A percentile compares a stretch with the other conserved stretches of the same genome.
Evolutionary conservation across 768 basidiomycete species (phyloP).

Genomic region (Mycena indigotica): DNA sequence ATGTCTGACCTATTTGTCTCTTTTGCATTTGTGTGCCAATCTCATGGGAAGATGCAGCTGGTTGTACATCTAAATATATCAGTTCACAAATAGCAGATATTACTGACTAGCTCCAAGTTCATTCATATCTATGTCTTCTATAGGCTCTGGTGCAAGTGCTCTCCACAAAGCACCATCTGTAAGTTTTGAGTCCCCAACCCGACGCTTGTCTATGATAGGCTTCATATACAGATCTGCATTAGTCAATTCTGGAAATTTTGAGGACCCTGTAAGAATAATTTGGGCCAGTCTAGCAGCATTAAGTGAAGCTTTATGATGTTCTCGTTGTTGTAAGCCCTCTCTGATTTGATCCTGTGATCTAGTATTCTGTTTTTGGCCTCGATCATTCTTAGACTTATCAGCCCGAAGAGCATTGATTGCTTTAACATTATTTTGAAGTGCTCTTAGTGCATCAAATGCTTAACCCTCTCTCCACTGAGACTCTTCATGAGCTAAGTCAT

Average conservation of each 20-base stretch:
- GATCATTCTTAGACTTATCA: too few relatives aligned
- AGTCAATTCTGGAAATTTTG: slow-evolving; percentile 4
- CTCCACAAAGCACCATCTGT: too few relatives aligned
- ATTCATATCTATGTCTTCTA: background rate
- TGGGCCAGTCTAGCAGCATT: background rate
- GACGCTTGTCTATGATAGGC: slow-evolving; percentile 6
- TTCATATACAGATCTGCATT: slow-evolving; percentile 4
- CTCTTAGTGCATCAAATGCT: too few relatives aligned
- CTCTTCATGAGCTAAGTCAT: too few relatives aligned
- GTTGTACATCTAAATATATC: background rate
- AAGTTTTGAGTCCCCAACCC: slow-evolving; percentile 6
- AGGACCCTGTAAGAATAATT: background rate
- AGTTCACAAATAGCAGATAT: background rate
- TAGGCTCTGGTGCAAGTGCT: background rate
- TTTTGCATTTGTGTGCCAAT: background rate
- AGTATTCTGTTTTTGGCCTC: too few relatives aligned
- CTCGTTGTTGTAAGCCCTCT: background rate
- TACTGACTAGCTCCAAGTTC: background rate
- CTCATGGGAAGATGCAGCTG: too few relatives aligned
- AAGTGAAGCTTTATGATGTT: background rate
- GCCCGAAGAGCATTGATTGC: background rate
- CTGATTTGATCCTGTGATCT: too few relatives aligned
- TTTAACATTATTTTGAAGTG: background rate
- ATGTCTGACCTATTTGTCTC: background rate
- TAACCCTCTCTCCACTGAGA: too few relatives aligned